Evolutionary conservation across 306 rosid species (phyloP).

Genomic region (Pyrus communis): DNA sequence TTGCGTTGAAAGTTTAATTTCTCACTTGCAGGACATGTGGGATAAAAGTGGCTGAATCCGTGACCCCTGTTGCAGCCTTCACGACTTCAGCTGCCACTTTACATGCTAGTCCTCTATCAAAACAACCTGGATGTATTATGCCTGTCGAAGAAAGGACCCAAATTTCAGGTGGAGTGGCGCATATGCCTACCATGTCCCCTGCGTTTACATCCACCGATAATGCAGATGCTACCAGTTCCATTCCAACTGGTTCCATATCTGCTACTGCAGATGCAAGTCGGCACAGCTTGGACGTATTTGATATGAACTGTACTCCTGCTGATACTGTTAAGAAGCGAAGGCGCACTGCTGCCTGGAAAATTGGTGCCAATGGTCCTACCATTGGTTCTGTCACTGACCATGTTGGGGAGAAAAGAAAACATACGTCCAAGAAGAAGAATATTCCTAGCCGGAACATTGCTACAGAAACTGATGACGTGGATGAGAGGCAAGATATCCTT

Average conservation of each 20-base stretch:
- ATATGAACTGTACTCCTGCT: constrained; percentile 44
- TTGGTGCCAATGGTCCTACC: constrained; percentile 22
- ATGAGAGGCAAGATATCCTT: not conserved
- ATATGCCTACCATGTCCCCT: constrained; percentile 11
- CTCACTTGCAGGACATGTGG: constrained; percentile 30
- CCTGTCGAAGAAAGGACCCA: not conserved
- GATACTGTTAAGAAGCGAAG: constrained; percentile 56
- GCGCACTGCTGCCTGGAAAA: constrained; percentile 32
- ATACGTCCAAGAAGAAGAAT: constrained; percentile 16
- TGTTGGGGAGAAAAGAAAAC: constrained; percentile 21
- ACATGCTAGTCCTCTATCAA: not conserved
- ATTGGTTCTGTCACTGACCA: constrained; percentile 13
- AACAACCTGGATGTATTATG: constrained; percentile 10
- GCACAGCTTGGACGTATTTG: constrained; percentile 2
- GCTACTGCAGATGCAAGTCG: constrained; percentile 5
- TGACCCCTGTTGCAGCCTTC: constrained; percentile 13
- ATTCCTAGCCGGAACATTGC: not conserved
- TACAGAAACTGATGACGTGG: constrained; percentile 6
- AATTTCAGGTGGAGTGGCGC: not conserved
- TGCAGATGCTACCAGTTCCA: constrained; percentile 11
- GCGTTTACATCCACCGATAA: not conserved
- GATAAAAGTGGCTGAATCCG: constrained; percentile 34
- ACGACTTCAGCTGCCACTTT: constrained; percentile 2
- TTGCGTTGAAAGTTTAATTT: constrained; percentile 3
- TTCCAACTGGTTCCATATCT: constrained; percentile 13